Base-by-base conservation (phyloP, 257 asterid genomes). In the Solanum medicagineum region DNA sequence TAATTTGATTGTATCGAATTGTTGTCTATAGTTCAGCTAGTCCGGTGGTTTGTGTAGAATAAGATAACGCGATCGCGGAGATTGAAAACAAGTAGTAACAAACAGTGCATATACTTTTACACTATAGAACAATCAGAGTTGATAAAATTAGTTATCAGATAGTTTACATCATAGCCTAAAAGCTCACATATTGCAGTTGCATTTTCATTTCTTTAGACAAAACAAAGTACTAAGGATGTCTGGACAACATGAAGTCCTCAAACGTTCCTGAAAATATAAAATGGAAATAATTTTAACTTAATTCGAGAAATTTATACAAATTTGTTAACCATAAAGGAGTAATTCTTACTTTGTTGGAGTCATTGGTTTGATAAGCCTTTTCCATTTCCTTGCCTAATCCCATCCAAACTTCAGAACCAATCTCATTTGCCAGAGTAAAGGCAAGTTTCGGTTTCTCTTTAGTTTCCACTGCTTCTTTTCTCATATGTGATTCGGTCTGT, bases 341-440 rank as follows among this genome's bases (percentile, higher is more conserved):
- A 26, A 65, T 73, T 59, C 88, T 86, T 84, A 90, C 93, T 81
- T 32, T 81, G 53, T 79, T 83, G 40, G 22, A 49, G 16, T 85
- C 85, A 0, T 62, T 71, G 0, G 80, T 73, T 77, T 40, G 88
- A 75, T 87, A 82, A 63, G 56, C 44, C 17, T 74, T 85, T 22
- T 84, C 79, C 49, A 87, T 86, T 7, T 81, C 63, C 19, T 65
- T 54, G 77, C 85, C 92, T 71, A 88, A 16, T 44, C 87, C 91
- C 47, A 60, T 75, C 92, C 90, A 90, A 16, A 92, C 90, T 16
- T 84, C 85, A 63, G 92, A 88, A 45, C 82, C 29, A 7, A 90
- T 90, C 9, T 83, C 90, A 20, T 79, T 87, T 77, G 49, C 42
- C 4, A 85, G 73, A 20, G 80, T 24, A 45, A 81, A 51, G 32